Evolutionary conservation across 106 monocot species (phyloP).

Genomic region (Dioscorea zingiberensis): DNA sequence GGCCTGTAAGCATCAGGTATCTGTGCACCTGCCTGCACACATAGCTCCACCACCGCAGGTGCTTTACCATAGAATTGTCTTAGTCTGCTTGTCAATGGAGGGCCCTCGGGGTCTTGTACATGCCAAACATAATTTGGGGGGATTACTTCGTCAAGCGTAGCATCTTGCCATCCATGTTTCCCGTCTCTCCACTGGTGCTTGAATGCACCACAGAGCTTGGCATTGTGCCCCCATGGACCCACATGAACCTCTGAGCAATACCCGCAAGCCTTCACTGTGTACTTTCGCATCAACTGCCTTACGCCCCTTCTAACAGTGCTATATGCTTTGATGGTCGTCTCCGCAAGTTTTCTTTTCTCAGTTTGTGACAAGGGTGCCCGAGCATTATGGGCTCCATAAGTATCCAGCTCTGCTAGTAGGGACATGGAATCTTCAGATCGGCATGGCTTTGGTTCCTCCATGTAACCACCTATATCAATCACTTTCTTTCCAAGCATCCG

Average conservation of each 20-base stretch:
- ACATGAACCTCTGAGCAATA: conserved; percentile 96
- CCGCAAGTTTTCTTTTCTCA: conserved; percentile 40
- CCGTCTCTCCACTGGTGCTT: conserved; percentile 98
- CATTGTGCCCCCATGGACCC: conserved; percentile 93
- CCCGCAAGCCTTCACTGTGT: conserved; percentile 82
- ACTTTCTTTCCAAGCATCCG: conserved; percentile 86
- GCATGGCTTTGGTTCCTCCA: conserved; percentile 55
- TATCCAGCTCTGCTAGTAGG: conserved; percentile 74
- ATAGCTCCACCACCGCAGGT: conserved; percentile 81
- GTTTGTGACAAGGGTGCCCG: conserved; percentile 9
- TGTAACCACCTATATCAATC: conserved; percentile 59
- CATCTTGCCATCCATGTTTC: conserved; percentile 96
- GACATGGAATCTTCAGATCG: conserved; percentile 35
- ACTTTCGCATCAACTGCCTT: conserved; percentile 69
- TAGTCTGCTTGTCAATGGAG: conserved; percentile 37
- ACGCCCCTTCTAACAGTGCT: conserved; percentile 52
- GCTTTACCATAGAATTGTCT: conserved; percentile 86
- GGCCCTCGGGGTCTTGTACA: conserved; percentile 39
- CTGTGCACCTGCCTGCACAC: conserved; percentile 87
- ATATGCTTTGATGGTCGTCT: conserved; percentile 81
- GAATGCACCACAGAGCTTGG: conserved; percentile 89
- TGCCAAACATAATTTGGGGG: conserved; percentile 91
- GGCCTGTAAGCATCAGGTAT: conserved; percentile 68
- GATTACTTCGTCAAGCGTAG: conserved; percentile 70
- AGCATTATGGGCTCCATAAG: conserved; percentile 25